A percentile compares a stretch with the other conserved stretches of the same genome.
Conservation (phyloP, 2,329 filamentous ascomycete genomes). For the Phoma sp. region DNA sequence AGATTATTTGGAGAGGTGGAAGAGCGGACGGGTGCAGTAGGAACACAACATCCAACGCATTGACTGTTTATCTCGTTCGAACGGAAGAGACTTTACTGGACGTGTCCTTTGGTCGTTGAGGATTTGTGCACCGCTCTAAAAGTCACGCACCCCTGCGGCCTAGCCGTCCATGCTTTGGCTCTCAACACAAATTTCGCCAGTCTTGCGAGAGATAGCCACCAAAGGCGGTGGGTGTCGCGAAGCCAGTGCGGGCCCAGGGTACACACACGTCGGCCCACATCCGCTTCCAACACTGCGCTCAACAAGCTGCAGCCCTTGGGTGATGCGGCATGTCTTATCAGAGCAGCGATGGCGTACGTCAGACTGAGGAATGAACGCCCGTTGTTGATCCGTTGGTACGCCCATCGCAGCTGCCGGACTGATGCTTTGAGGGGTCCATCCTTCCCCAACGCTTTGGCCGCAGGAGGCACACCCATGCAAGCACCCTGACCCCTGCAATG, state of each 20-base stretch:
- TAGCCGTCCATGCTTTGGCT: slow-evolving; percentile 34
- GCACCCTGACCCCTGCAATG: slow-evolving; percentile 3
- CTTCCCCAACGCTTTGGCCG: slow-evolving; percentile 20
- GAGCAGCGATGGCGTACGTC: slow-evolving; percentile 2
- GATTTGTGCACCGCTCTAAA: slow-evolving; percentile 42
- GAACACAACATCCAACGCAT: slow-evolving; percentile 40
- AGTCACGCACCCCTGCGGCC: slow-evolving; percentile 39
- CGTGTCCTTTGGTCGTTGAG: slow-evolving; percentile 39
- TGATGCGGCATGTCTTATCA: slow-evolving; percentile 14
- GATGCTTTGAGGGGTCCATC: slow-evolving; percentile 12
- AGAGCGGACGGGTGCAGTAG: slow-evolving; percentile 28
- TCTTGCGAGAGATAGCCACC: slow-evolving; percentile 29
- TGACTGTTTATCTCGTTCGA: slow-evolving; percentile 41
- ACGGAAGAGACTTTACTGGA: slow-evolving; percentile 26
- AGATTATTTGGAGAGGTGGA: slow-evolving; percentile 21
- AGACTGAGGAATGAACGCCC: slow-evolving; percentile 1
- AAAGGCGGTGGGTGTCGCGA: slow-evolving; percentile 28
- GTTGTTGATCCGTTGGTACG: slow-evolving; percentile 1
- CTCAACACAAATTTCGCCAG: slow-evolving; percentile 42
- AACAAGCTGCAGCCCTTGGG: slow-evolving; percentile 15
- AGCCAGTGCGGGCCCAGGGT: slow-evolving; percentile 19
- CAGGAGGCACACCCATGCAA: slow-evolving; percentile 18
- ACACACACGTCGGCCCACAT: slow-evolving; percentile 11
- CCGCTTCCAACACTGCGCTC: slow-evolving; percentile 9
- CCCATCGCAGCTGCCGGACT: slow-evolving; percentile 3